Percentiles rank a stretch among this genome's conserved stretches.
Evolutionary conservation across 495 filamentous ascomycete genomes (phyloP).

Genomic region (Lasiosphaeris hirsuta): DNA sequence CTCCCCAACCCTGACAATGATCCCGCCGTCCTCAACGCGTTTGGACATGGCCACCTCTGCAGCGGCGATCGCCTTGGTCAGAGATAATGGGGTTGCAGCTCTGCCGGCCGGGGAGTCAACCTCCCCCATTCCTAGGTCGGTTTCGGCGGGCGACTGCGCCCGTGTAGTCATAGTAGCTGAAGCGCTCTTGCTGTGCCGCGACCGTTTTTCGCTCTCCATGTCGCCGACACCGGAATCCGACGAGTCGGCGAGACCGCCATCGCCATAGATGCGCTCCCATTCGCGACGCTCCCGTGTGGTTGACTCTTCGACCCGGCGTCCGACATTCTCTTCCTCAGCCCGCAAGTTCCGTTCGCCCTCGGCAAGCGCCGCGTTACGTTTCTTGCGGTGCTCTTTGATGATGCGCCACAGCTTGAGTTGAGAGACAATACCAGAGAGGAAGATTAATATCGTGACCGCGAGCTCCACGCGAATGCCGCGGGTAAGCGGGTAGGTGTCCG

Average conservation of each 20-base stretch:
- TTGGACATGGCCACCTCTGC: conserved; percentile 31
- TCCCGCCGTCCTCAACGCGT: conserved; percentile 27
- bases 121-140: conserved; percentile 35
- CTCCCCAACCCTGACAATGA: conserved; percentile 39
- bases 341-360: conserved; percentile 58
- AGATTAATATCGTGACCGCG: conserved; percentile 71
- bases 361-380: conserved; percentile 53
- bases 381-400: conserved; percentile 67
- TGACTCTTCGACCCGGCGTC: conserved; percentile 62
- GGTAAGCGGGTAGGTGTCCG: conserved; percentile 79
- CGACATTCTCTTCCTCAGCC: conserved; percentile 67
- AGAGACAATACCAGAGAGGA: conserved; percentile 71
- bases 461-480: conserved; percentile 83
- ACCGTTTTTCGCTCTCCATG: conserved; percentile 50
- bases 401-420: conserved; percentile 87
- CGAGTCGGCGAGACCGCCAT: conserved; percentile 35
- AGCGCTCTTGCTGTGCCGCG: conserved; percentile 31
- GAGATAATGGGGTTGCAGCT: conserved; percentile 15
- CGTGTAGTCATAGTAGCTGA: conserved; percentile 22
- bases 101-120: conserved; percentile 18
- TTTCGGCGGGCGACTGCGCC: conserved; percentile 17
- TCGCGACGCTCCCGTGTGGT: conserved; percentile 63
- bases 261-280: conserved; percentile 80
- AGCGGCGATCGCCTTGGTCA: conserved; percentile 24
- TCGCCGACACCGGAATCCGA: conserved; percentile 54